Evolutionary conservation across 2,329 filamentous ascomycete species (phyloP).

Genomic region (Monosporascus sp.): DNA sequence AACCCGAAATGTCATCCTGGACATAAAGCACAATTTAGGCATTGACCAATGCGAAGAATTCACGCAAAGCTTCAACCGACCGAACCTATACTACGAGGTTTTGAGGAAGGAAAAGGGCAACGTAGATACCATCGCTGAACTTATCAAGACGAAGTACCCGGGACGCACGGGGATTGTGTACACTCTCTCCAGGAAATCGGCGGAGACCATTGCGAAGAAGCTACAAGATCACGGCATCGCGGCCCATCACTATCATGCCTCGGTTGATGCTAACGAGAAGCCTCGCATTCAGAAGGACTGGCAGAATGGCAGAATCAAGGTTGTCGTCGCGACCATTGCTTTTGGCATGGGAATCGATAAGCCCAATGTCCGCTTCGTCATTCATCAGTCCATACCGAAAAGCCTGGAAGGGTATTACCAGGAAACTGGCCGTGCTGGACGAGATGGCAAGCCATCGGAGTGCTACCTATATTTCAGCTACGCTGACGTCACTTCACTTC

Average conservation of each 20-base stretch:
- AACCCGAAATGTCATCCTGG: slow-evolving; percentile 84
- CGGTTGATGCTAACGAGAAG: slow-evolving; percentile 64
- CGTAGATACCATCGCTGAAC: slow-evolving; percentile 47
- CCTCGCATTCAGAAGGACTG: slow-evolving; percentile 69
- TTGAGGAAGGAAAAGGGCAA: slow-evolving; percentile 61
- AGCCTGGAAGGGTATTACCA: slow-evolving; percentile 98
- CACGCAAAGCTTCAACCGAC: slow-evolving; percentile 93
- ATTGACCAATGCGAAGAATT: slow-evolving; percentile 76
- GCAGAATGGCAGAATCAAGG: slow-evolving; percentile 74
- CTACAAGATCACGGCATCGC: slow-evolving; percentile 61
- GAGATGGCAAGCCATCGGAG: slow-evolving; percentile 80
- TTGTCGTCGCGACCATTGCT: slow-evolving; percentile 96
- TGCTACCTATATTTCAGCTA: slow-evolving; percentile 90
- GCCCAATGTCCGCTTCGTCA: slow-evolving; percentile 90
- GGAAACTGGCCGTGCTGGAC: slow-evolving; percentile 89
- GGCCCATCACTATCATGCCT: slow-evolving; percentile 83
- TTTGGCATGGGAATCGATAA: slow-evolving; percentile 99
- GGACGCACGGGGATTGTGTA: slow-evolving; percentile 87
- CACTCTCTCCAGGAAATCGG: slow-evolving; percentile 77
- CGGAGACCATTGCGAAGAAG: slow-evolving; percentile 71
- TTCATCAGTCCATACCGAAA: slow-evolving; percentile 89
- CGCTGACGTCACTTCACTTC: slow-evolving; percentile 66
- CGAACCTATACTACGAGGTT: slow-evolving; percentile 88
- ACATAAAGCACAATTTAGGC: slow-evolving; percentile 86
- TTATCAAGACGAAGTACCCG: slow-evolving; percentile 67